Conservation (phyloP, 163 green algal species). For the Volvox carteri region DNA sequence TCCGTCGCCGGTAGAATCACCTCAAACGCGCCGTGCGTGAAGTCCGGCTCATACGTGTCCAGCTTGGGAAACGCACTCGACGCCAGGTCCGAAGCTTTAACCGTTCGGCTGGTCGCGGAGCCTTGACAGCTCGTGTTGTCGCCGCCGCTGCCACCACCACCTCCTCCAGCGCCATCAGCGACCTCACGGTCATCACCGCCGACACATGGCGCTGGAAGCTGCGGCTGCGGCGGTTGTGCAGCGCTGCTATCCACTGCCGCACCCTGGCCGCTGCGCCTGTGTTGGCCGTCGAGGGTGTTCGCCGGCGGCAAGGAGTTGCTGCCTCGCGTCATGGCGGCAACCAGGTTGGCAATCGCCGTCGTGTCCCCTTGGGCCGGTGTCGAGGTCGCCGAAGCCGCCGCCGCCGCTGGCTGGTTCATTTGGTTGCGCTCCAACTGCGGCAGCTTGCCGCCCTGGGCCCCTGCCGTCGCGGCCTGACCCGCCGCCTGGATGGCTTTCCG, state of each 20-base stretch:
- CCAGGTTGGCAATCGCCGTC: not conserved
- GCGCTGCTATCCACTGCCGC: not conserved
- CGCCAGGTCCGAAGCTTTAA: not conserved
- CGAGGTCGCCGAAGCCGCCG: not conserved
- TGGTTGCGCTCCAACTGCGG: not conserved
- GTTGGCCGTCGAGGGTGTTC: not conserved
- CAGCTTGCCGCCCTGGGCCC: not conserved
- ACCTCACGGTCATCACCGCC: no score
- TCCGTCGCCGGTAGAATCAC: conserved; percentile 7
- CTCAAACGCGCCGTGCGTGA: conserved; percentile 19
- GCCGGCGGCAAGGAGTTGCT: not conserved
- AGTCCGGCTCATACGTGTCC: conserved; percentile 31
- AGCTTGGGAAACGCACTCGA: not conserved
- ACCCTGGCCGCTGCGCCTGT: not conserved
- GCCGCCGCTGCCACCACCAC: not conserved
- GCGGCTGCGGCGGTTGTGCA: not conserved
- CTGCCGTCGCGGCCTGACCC: not conserved
- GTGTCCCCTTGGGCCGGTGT: not conserved
- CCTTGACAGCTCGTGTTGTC: not conserved
- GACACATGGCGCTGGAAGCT: not conserved
- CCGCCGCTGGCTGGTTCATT: not conserved
- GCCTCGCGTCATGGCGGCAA: not conserved
- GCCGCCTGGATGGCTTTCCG: conserved; percentile 6
- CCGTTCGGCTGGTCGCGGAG: not conserved
- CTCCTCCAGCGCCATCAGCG: not conserved